Evolutionary conservation across 176 grass and related monocot genomes (phyloP).

Genomic region (Puya raimondii): DNA sequence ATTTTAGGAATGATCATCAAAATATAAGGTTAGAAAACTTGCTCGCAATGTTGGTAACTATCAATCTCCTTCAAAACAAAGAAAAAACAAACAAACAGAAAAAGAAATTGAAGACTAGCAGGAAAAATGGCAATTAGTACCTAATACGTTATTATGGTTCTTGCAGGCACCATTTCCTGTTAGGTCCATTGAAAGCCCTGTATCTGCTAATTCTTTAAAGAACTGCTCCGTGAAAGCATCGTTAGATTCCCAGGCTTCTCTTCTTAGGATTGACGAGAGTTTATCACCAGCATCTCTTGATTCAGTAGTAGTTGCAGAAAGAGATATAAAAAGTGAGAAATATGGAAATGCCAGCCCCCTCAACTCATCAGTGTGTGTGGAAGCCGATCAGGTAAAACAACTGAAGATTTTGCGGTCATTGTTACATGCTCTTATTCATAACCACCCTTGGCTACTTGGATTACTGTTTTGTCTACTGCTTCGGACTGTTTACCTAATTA

Average conservation of each 20-base stretch:
- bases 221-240: constrained; percentile 45
- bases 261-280: constrained; percentile 72
- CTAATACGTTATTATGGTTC: not conserved
- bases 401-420: not conserved
- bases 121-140: not conserved
- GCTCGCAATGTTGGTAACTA: too few species aligned
- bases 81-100: not conserved
- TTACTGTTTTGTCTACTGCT: not conserved
- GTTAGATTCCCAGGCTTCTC: constrained; percentile 61
- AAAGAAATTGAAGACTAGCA: not conserved
- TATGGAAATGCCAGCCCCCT: constrained; percentile 47
- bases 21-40: not conserved
- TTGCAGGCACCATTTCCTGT: constrained; percentile 43
- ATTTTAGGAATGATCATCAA: not conserved
- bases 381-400: constrained; percentile 51
- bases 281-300: constrained; percentile 72
- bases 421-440: not conserved
- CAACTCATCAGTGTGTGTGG: constrained; percentile 49
- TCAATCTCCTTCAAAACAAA: not conserved
- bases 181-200: constrained; percentile 37
- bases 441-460: not conserved
- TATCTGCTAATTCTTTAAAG: constrained; percentile 41
- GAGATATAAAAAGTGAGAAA: constrained; percentile 57
- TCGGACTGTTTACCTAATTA: not conserved
- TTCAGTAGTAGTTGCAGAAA: constrained; percentile 63